These are phyloP conservation scores for Tetratostichococcus sp. DNA, from an alignment of 139 green algal species.

Conservation along the genomic window DNA sequence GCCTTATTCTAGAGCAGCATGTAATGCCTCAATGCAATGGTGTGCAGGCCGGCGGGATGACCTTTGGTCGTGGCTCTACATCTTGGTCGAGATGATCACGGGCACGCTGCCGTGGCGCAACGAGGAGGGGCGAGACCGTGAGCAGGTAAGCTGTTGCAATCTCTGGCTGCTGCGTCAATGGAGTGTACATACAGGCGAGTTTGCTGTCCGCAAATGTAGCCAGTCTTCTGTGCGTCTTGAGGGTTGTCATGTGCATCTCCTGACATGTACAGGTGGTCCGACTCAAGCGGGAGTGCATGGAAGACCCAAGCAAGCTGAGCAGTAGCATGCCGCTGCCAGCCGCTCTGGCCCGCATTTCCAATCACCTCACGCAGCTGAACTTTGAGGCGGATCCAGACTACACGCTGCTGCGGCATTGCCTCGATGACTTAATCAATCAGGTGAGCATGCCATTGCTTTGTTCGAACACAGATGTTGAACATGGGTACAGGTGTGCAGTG, in stretches of 20 bases:
- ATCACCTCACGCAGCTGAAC: not conserved
- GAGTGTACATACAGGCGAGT: too few relatives aligned
- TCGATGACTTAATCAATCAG: not conserved
- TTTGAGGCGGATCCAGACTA: not conserved
- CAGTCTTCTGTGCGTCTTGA: too few relatives aligned
- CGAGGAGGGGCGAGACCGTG: not conserved
- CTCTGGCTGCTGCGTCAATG: too few relatives aligned
- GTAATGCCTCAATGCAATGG: too few relatives aligned
- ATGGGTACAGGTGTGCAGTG: too few relatives aligned
- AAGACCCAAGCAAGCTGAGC: not conserved
- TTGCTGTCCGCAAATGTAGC: too few relatives aligned
- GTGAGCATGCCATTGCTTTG: too few relatives aligned
- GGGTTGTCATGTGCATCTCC: not conserved
- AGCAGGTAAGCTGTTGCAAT: too few relatives aligned
- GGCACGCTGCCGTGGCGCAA: constrained; percentile 45
- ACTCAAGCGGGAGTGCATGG: not conserved
- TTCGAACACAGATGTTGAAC: too few relatives aligned
- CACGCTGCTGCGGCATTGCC: not conserved
- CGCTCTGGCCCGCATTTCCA: not conserved
- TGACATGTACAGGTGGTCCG: not conserved
- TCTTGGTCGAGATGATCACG: constrained; percentile 72
- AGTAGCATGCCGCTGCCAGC: not conserved
- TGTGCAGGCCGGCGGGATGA: constrained; percentile 69
- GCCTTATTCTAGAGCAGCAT: too few relatives aligned
- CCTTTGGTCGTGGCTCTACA: constrained; percentile 87